These are phyloP conservation scores for Ganoderma multipileum DNA, from an alignment of 1,284 basidiomycete species.

Conservation along the genomic window DNA sequence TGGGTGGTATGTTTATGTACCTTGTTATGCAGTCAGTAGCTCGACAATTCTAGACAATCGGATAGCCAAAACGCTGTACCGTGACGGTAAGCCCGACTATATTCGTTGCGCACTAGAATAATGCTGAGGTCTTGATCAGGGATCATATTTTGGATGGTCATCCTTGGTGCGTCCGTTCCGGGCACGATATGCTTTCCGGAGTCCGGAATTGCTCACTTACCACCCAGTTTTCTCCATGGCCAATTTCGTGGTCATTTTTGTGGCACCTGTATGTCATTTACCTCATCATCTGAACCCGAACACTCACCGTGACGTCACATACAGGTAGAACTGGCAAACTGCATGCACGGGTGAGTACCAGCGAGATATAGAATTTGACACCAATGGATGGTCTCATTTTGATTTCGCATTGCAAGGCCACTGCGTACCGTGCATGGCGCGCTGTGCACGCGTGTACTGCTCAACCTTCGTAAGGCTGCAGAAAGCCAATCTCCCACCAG, in stretches of 20 bases:
- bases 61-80: conserved; percentile 2
- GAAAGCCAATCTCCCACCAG: background rate
- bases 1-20: background rate
- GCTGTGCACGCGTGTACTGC: conserved; percentile 1
- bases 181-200: background rate
- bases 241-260: conserved; percentile 4
- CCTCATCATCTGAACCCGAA: background rate
- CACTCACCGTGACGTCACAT: background rate
- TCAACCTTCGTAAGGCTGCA: background rate
- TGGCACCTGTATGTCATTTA: background rate
- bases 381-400: background rate
- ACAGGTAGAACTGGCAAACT: background rate
- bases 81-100: background rate
- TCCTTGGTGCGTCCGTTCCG: background rate
- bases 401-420: background rate
- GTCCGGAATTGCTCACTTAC: background rate
- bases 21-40: background rate
- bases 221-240: conserved; percentile 4
- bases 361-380: background rate
- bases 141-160: background rate
- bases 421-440: background rate
- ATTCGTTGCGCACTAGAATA: too few species aligned
- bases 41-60: too few species aligned
- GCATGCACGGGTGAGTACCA: background rate
- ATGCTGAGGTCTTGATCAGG: background rate